Percentiles rank a stretch among this genome's conserved stretches.
Conservation (phyloP, 1,284 basidiomycete genomes). For the Ganoderma sinense region DNA sequence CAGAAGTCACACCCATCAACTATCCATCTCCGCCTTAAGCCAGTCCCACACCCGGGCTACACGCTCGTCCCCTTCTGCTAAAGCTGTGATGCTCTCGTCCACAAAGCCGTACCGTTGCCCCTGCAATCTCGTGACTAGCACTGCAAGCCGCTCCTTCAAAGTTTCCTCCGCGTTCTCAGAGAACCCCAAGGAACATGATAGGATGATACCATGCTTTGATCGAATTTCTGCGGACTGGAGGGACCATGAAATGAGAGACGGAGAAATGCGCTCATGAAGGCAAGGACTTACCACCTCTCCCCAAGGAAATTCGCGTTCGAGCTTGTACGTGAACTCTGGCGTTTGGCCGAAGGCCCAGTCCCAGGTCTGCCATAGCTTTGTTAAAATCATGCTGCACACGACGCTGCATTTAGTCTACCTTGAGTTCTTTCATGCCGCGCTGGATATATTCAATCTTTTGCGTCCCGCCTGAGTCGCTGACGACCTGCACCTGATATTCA, state of each 20-base stretch:
- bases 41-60: constrained; percentile 48
- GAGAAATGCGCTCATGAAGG: background rate
- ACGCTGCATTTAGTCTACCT: constrained; percentile 48
- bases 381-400: background rate
- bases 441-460: constrained; percentile 63
- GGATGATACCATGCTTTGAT: constrained; percentile 69
- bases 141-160: constrained; percentile 30
- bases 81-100: constrained; percentile 36
- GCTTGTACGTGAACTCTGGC: constrained; percentile 84
- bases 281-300: constrained; percentile 61
- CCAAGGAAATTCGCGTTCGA: constrained; percentile 62
- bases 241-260: constrained; percentile 4
- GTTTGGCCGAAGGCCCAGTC: constrained; percentile 95
- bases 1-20: constrained; percentile 21
- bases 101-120: constrained; percentile 59
- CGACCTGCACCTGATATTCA: constrained; percentile 40
- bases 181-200: constrained; percentile 53
- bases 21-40: constrained; percentile 47
- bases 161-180: constrained; percentile 29
- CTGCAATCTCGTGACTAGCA: constrained; percentile 41
- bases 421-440: constrained; percentile 76
- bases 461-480: constrained; percentile 54
- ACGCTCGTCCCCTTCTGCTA: constrained; percentile 26
- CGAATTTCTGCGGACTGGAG: constrained; percentile 55
- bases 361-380: constrained; percentile 71